Conservation (phyloP, 306 rosid species). For the Trifolium repens region DNA sequence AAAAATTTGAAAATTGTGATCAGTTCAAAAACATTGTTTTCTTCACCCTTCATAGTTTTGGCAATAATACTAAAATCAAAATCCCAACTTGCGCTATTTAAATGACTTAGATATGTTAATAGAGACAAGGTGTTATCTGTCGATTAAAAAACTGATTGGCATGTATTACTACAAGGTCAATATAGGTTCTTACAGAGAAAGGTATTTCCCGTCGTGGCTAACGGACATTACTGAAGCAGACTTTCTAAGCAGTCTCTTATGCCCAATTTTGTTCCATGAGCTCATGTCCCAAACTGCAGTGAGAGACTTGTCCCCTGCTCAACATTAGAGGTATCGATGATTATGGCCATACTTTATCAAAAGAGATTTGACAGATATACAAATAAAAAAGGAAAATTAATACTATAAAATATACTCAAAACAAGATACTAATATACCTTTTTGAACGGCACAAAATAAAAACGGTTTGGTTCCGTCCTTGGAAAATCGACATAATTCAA, state of each 20-base stretch:
- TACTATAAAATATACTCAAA: constrained; percentile 4
- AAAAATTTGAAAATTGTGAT: background rate
- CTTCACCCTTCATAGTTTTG: constrained; percentile 27
- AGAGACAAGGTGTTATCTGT: background rate
- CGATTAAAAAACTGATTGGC: background rate
- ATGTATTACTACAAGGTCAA: constrained; percentile 16
- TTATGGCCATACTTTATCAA: constrained; percentile 32
- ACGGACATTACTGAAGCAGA: constrained; percentile 82
- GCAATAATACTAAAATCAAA: background rate
- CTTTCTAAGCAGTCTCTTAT: constrained; percentile 82
- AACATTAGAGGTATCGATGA: constrained; percentile 26
- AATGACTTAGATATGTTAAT: background rate
- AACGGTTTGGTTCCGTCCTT: constrained; percentile 97
- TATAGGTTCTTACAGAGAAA: constrained; percentile 79
- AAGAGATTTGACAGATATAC: constrained; percentile 20
- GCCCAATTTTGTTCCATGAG: constrained; percentile 89
- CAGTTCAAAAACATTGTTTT: constrained; percentile 5
- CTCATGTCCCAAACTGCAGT: constrained; percentile 89
- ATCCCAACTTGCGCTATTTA: background rate
- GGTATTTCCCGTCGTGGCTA: constrained; percentile 96
- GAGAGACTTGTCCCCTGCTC: constrained; percentile 67
- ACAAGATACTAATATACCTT: constrained; percentile 55
- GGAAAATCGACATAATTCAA: constrained; percentile 91
- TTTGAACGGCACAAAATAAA: constrained; percentile 74
- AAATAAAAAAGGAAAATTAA: constrained; percentile 1